Evolutionary conservation across 2,329 filamentous ascomycete species (phyloP).

Genomic region (Domatiomyces catenatus): DNA sequence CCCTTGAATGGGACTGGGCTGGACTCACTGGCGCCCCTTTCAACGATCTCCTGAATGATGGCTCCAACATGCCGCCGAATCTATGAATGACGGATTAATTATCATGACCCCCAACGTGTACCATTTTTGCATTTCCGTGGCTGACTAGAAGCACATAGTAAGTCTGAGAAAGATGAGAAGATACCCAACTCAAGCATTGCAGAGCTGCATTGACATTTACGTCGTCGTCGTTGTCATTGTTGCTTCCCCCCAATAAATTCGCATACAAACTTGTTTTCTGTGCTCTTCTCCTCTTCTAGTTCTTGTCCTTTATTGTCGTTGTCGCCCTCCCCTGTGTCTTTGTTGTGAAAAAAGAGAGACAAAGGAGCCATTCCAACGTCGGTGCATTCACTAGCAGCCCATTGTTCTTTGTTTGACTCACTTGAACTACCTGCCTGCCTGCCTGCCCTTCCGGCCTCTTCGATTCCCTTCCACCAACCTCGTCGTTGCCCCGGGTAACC

Average conservation of each 20-base stretch:
- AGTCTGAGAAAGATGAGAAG: not conserved
- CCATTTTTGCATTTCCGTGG: not conserved
- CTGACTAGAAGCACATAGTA: not conserved
- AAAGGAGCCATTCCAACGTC: not conserved
- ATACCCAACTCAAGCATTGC: not conserved
- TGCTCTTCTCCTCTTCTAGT: not conserved
- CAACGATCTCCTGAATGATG: slow-evolving; percentile 9
- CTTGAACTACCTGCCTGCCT: not conserved
- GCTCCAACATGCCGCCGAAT: not conserved
- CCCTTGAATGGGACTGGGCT: slow-evolving; percentile 76
- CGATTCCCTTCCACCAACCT: not conserved
- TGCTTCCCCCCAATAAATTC: not conserved
- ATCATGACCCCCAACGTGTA: not conserved
- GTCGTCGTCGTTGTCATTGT: not conserved
- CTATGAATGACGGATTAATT: slow-evolving; percentile 8
- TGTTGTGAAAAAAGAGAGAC: not conserved
- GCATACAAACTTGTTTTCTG: not conserved
- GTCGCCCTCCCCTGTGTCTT: not conserved
- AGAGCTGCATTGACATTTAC: not conserved
- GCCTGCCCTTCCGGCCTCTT: not conserved
- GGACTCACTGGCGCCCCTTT: slow-evolving; percentile 18
- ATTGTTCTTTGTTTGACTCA: not conserved
- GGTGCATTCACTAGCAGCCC: not conserved
- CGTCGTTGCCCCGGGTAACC: not conserved
- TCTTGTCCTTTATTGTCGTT: not conserved